Percentiles rank a stretch among this genome's conserved stretches.
phyloP scores from a whole-genome alignment of 768 basidiomycete species.

The Boletus vinaceobasis region DNA sequence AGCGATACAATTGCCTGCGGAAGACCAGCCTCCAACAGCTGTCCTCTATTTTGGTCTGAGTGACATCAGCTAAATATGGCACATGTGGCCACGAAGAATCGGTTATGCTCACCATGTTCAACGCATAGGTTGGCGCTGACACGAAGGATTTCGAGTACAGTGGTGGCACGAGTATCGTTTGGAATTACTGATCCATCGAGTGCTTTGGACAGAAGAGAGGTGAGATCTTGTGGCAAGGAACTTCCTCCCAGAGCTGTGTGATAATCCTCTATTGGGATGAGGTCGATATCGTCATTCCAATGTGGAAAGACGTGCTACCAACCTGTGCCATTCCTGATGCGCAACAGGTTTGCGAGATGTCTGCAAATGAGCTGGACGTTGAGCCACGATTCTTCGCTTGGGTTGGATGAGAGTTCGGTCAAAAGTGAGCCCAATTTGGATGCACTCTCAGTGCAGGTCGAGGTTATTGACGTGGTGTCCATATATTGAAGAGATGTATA shows the following conservation, averaged over 20 bases:
- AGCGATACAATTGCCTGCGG: slow-evolving; percentile 65
- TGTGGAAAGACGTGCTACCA: slow-evolving; percentile 9
- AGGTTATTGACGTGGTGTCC: slow-evolving; percentile 12
- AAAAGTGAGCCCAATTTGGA: slow-evolving; percentile 33
- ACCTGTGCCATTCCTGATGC: slow-evolving; percentile 55
- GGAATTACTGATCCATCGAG: slow-evolving; percentile 49
- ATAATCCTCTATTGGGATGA: slow-evolving; percentile 52
- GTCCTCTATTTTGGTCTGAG: slow-evolving; percentile 71
- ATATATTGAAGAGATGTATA: slow-evolving; percentile 10
- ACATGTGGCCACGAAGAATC: background rate
- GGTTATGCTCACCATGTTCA: slow-evolving; percentile 60
- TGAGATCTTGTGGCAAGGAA: slow-evolving; percentile 61
- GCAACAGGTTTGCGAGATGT: slow-evolving; percentile 59
- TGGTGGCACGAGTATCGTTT: slow-evolving; percentile 42
- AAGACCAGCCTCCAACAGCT: slow-evolving; percentile 66
- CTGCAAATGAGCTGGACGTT: slow-evolving; percentile 50
- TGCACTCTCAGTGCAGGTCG: slow-evolving; percentile 28
- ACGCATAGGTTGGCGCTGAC: slow-evolving; percentile 82
- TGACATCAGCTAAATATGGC: slow-evolving; percentile 1
- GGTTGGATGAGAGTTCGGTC: slow-evolving; percentile 31
- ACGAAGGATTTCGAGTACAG: slow-evolving; percentile 67
- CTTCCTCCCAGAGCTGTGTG: slow-evolving; percentile 68
- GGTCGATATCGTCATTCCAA: slow-evolving; percentile 12
- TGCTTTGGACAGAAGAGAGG: slow-evolving; percentile 55
- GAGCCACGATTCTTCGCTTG: slow-evolving; percentile 42